Percentiles rank a stretch among this genome's conserved stretches.
Evolutionary conservation across 2,329 filamentous ascomycete genomes (phyloP).

Genomic region (Neonectria coccinea): DNA sequence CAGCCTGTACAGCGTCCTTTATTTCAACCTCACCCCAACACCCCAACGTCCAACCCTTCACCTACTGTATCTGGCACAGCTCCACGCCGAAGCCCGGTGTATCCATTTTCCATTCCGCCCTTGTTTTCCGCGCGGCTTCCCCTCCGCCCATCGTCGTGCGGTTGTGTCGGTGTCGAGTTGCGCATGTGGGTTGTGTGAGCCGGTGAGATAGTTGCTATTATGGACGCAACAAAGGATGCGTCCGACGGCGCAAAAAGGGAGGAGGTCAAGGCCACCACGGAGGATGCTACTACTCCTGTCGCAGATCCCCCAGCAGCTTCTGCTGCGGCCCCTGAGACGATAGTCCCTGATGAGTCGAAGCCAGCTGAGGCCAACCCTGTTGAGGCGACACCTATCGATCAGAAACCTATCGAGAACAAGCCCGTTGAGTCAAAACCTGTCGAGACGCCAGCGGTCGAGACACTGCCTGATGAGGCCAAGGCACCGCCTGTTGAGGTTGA

Average conservation of each 20-base stretch:
- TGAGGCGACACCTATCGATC: neutral
- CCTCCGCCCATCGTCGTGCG: conserved; percentile 8
- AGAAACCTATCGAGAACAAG: neutral
- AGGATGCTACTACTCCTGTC: neutral
- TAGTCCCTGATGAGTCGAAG: conserved; percentile 7
- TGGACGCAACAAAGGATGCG: conserved; percentile 39
- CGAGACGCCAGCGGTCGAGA: neutral
- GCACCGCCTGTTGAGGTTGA: conserved; percentile 1
- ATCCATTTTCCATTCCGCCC: neutral
- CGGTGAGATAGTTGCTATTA: conserved; percentile 30
- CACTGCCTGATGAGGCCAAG: neutral
- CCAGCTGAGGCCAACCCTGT: neutral
- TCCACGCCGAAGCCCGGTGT: neutral
- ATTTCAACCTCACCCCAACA: conserved; percentile 24
- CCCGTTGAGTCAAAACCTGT: neutral
- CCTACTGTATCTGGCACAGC: conserved; percentile 1
- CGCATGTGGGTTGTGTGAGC: conserved; percentile 28
- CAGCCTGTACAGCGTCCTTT: conserved; percentile 14
- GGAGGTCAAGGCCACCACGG: conserved; percentile 36
- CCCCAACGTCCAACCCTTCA: conserved; percentile 14
- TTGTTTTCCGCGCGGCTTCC: conserved; percentile 7
- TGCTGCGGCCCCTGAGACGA: conserved; percentile 12
- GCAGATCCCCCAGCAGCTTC: neutral
- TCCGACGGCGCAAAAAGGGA: conserved; percentile 41
- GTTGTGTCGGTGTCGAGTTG: conserved; percentile 20